Conservation (phyloP, 2,329 filamentous ascomycete species). For the Ceratocystis smalleyi region DNA sequence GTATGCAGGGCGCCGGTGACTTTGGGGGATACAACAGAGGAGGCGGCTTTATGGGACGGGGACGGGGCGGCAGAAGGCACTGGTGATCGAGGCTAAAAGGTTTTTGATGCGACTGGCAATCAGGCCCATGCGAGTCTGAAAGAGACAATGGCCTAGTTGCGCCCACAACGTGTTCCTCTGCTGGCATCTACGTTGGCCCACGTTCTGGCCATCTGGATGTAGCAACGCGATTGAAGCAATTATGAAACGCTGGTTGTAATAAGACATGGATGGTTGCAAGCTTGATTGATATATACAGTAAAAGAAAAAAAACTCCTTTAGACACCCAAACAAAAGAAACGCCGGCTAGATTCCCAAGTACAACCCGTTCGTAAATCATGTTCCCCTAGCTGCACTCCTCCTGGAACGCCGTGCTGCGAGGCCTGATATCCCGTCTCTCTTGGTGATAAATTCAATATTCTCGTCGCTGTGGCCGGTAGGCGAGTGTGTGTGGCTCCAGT, state of each 20-base stretch:
- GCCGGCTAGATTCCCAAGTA: not conserved
- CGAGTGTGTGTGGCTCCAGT: constrained; percentile 22
- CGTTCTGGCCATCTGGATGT: too few relatives aligned
- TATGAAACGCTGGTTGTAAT: not conserved
- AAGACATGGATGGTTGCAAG: not conserved
- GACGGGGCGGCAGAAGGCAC: constrained; percentile 16
- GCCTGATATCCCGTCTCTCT: not conserved
- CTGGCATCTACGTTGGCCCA: too few relatives aligned
- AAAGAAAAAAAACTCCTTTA: not conserved
- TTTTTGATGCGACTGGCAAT: not conserved
- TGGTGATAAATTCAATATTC: constrained; percentile 3
- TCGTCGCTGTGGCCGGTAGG: constrained; percentile 13
- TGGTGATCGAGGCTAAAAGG: constrained; percentile 2
- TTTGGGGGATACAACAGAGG: constrained; percentile 13
- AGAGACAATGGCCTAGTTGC: not conserved
- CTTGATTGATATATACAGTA: too few relatives aligned
- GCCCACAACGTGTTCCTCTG: too few relatives aligned
- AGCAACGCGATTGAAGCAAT: not conserved
- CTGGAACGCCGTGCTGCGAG: not conserved
- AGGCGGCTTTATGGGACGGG: constrained; percentile 13
- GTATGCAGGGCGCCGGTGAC: constrained; percentile 10
- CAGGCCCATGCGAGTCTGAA: not conserved
- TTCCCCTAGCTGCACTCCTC: not conserved
- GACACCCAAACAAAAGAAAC: not conserved
- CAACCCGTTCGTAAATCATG: not conserved